These are phyloP conservation scores for Ichthyophthirius multifiliis DNA, from an alignment of 169 alveolate genomes.

Conservation along the genomic window DNA sequence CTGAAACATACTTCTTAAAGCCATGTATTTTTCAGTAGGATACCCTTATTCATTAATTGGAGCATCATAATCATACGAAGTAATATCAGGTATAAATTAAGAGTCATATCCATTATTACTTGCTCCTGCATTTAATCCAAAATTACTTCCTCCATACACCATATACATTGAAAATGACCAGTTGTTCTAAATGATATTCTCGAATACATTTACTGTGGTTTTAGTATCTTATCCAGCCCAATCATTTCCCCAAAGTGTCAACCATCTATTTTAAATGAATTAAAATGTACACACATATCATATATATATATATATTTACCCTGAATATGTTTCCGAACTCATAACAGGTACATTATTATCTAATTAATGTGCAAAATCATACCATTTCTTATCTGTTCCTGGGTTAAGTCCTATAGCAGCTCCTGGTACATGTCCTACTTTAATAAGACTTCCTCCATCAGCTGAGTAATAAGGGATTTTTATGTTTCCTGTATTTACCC, in stretches of 20 bases:
- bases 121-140: constrained; percentile 3
- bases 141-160: not conserved
- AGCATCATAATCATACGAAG: constrained; percentile 1
- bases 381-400: not conserved
- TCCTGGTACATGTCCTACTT: not conserved
- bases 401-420: not conserved
- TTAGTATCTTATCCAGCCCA: not conserved
- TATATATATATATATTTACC: not conserved
- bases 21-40: not conserved
- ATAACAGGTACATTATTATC: not conserved
- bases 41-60: not conserved
- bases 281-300: not conserved
- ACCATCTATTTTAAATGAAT: not conserved
- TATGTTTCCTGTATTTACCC: not conserved
- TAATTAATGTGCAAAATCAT: not conserved
- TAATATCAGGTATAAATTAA: not conserved
- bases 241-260: not conserved
- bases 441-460: constrained; percentile 1
- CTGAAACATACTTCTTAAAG: not conserved
- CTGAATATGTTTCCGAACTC: constrained; percentile 6
- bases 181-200: not conserved
- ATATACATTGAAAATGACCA: not conserved
- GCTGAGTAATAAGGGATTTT: not conserved
- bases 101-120: not conserved
- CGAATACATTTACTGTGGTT: not conserved